phyloP scores from a whole-genome alignment of 1,284 basidiomycete genomes.

The Ceratobasidium sp. region DNA sequence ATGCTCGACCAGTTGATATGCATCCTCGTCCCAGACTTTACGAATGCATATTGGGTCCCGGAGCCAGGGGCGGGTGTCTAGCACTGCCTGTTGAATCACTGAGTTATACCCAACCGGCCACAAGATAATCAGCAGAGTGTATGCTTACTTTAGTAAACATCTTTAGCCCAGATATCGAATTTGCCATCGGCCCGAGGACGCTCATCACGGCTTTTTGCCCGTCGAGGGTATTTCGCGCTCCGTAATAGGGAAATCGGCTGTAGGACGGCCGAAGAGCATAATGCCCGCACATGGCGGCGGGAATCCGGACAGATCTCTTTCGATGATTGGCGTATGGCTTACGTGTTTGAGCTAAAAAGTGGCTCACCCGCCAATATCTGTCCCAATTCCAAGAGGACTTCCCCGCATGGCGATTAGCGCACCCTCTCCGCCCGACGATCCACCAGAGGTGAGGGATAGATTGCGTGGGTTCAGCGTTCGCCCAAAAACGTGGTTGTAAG shows the following conservation, averaged over 20 bases:
- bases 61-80: slow-evolving; percentile 75
- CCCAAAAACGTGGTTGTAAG: slow-evolving; percentile 69
- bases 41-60: slow-evolving; percentile 74
- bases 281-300: slow-evolving; percentile 73
- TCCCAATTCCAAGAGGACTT: slow-evolving; percentile 71
- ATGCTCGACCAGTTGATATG: slow-evolving; percentile 72
- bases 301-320: slow-evolving; percentile 75
- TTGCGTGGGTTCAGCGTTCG: slow-evolving; percentile 70
- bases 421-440: slow-evolving; percentile 75
- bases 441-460: slow-evolving; percentile 68
- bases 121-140: background rate
- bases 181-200: slow-evolving; percentile 79
- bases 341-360: background rate
- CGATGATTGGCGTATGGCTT: background rate
- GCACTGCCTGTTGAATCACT: slow-evolving; percentile 59
- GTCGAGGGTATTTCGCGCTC: slow-evolving; percentile 72
- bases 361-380: slow-evolving; percentile 64
- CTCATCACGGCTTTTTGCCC: slow-evolving; percentile 80
- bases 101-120: slow-evolving; percentile 51
- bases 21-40: slow-evolving; percentile 75
- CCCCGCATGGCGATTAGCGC: slow-evolving; percentile 72
- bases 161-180: slow-evolving; percentile 71
- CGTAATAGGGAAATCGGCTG: slow-evolving; percentile 77
- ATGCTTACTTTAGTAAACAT: slow-evolving; percentile 68
- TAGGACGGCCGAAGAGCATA: slow-evolving; percentile 81